Conservation (phyloP, 306 rosid genomes). For the Prunus armeniaca region DNA sequence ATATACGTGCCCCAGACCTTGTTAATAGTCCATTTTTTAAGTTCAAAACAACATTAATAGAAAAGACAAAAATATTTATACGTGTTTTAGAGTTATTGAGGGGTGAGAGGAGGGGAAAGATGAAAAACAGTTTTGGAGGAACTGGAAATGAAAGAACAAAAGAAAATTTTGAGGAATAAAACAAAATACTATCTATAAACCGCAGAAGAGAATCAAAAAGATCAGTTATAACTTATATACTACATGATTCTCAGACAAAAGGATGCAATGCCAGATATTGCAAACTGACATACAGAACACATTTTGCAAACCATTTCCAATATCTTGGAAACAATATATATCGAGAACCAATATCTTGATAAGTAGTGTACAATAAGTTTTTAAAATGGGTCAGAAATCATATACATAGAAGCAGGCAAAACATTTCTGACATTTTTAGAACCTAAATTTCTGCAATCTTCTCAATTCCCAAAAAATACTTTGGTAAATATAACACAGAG, state of each 20-base stretch:
- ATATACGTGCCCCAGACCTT: neutral
- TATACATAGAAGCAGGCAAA: neutral
- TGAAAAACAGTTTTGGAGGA: neutral
- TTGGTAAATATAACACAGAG: neutral
- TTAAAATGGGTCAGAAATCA: neutral
- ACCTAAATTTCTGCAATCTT: neutral
- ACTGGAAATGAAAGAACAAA: neutral
- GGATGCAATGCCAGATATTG: neutral
- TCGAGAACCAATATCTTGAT: neutral
- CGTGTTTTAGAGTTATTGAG: neutral
- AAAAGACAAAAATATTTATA: neutral
- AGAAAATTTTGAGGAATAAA: neutral
- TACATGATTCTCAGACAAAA: neutral
- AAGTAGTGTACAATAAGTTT: neutral
- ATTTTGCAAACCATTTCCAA: neutral
- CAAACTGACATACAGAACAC: neutral
- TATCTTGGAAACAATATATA: neutral
- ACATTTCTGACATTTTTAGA: neutral
- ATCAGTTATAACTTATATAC: neutral
- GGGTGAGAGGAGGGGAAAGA: neutral
- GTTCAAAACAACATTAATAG: neutral
- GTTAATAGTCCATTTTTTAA: no score
- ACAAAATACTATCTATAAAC: neutral
- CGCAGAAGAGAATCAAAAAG: neutral
- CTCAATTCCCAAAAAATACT: neutral